Evolutionary conservation across 805 yeast species (phyloP).

Genomic region (Suhomyces emberorum): DNA sequence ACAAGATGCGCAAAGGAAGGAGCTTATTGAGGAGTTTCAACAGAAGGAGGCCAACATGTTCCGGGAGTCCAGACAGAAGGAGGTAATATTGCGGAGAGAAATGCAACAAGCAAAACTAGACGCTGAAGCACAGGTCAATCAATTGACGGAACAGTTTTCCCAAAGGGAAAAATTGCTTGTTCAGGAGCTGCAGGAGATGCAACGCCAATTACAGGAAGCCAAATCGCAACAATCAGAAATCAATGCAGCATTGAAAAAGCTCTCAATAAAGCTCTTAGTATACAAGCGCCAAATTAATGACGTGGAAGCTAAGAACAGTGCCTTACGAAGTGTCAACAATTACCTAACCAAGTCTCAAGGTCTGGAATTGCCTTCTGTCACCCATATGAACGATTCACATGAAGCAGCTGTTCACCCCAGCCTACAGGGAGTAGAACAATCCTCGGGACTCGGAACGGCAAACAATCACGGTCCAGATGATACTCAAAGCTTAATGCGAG

Average conservation of each 20-base stretch:
- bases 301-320: slow-evolving; percentile 6
- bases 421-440: too few species aligned
- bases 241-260: slow-evolving; percentile 5
- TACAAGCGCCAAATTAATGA: slow-evolving; percentile 9
- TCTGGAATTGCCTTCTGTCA: too few species aligned
- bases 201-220: neutral
- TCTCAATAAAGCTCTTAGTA: slow-evolving; percentile 6
- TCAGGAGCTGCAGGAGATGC: neutral
- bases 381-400: neutral
- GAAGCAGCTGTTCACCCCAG: too few species aligned
- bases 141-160: neutral
- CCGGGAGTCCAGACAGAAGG: slow-evolving; percentile 3
- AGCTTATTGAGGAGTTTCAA: slow-evolving; percentile 7
- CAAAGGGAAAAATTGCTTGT: neutral
- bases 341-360: neutral
- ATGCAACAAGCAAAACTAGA: neutral
- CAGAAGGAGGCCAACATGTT: slow-evolving; percentile 3
- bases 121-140: neutral
- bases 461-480: too few species aligned
- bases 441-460: too few species aligned
- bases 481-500: neutral
- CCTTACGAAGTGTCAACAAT: slow-evolving; percentile 5
- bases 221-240: neutral
- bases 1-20: slow-evolving; percentile 1
- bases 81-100: slow-evolving; percentile 1